A percentile compares a stretch with the other conserved stretches of the same genome.
Conservation (phyloP, 2,329 filamentous ascomycete genomes). For the Alternaria dauci region DNA sequence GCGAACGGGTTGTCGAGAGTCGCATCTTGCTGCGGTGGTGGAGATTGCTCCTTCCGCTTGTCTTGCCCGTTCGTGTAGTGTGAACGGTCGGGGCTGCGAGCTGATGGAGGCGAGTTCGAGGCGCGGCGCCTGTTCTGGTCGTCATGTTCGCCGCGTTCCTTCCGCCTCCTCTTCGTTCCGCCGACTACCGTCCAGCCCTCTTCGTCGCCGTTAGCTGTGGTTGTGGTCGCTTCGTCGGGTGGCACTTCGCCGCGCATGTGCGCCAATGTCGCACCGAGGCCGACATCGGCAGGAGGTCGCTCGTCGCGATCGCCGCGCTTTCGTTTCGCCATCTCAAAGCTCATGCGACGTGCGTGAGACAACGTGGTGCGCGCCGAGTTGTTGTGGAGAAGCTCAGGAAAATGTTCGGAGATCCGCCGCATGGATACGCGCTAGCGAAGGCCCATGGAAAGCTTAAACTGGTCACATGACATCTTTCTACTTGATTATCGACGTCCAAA, state of each 20-base stretch:
- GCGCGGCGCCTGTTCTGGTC: constrained; percentile 7
- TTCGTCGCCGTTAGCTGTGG: constrained; percentile 23
- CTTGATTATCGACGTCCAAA: background rate
- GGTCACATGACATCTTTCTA: background rate
- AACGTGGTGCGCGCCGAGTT: background rate
- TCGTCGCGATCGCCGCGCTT: constrained; percentile 37
- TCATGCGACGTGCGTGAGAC: constrained; percentile 12
- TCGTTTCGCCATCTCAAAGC: constrained; percentile 41
- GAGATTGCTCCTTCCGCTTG: constrained; percentile 8
- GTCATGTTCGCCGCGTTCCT: constrained; percentile 18
- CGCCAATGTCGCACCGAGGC: constrained; percentile 43
- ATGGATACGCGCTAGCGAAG: background rate
- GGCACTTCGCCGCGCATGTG: constrained; percentile 32
- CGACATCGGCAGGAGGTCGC: constrained; percentile 28
- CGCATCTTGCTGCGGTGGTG: constrained; percentile 10
- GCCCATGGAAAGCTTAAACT: background rate
- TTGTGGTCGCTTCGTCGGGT: constrained; percentile 18
- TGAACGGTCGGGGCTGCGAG: background rate
- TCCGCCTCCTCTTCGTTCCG: constrained; percentile 34
- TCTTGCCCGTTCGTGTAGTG: background rate
- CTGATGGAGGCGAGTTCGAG: constrained; percentile 12
- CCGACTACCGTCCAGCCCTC: constrained; percentile 44
- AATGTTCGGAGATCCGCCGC: constrained; percentile 8
- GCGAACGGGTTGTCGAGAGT: constrained; percentile 28
- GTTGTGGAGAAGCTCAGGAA: constrained; percentile 9